Percentiles rank a stretch among this genome's conserved stretches.
Conservation (phyloP, 805 yeast species). For the Cyberlindnera veronae region DNA sequence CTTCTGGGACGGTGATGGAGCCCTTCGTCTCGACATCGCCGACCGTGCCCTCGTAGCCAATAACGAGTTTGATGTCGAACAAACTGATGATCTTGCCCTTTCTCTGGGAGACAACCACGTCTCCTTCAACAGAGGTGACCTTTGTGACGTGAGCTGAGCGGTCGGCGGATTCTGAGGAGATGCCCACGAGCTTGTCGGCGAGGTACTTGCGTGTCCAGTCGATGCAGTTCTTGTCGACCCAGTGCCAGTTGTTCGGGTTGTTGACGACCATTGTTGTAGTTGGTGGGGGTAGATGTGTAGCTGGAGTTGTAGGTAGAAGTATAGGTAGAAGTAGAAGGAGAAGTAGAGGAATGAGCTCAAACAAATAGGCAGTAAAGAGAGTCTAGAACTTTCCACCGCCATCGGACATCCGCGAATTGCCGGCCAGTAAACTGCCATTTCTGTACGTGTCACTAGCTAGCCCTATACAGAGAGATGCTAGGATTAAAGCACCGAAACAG, state of each 20-base stretch:
- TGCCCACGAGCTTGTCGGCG: constrained; percentile 51
- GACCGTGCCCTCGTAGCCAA: constrained; percentile 52
- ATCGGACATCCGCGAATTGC: too few species aligned
- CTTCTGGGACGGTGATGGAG: constrained; percentile 79
- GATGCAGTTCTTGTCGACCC: constrained; percentile 97
- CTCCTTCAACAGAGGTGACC: constrained; percentile 70
- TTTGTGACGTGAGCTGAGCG: constrained; percentile 34
- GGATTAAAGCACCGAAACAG: too few species aligned
- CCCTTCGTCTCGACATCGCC: constrained; percentile 54
- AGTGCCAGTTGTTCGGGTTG: constrained; percentile 99
- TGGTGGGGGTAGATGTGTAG: neutral
- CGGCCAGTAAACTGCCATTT: too few species aligned
- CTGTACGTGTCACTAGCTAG: too few species aligned
- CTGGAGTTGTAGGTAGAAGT: too few species aligned
- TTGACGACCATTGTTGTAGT: constrained; percentile 70
- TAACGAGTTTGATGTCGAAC: constrained; percentile 71
- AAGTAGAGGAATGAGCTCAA: too few species aligned
- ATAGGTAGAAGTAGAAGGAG: too few species aligned
- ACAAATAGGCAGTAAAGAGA: too few species aligned
- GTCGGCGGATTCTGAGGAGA: constrained; percentile 27
- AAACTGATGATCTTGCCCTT: constrained; percentile 93
- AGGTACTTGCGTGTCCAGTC: constrained; percentile 86
- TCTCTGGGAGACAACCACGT: constrained; percentile 94
- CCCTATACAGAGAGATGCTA: too few species aligned
- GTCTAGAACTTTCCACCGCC: too few species aligned